phyloP scores from a whole-genome alignment of 2,329 filamentous ascomycete genomes.

The Bipolaris cookei region DNA sequence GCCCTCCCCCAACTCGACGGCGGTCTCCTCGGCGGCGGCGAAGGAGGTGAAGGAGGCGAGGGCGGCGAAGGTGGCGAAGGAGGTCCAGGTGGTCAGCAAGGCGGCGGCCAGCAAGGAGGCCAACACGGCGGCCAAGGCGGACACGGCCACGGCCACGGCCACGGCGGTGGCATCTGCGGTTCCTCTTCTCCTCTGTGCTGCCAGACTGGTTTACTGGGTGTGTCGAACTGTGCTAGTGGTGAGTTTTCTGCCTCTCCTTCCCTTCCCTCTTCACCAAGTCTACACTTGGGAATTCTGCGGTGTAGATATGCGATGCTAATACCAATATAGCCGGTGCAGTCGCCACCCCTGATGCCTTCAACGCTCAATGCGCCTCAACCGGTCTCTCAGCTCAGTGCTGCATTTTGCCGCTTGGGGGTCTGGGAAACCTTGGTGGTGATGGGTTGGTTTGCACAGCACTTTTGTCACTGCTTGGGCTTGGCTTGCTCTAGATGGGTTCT shows the following conservation, averaged over 20 bases:
- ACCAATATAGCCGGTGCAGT: constrained; percentile 14
- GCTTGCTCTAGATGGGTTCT: too few relatives aligned
- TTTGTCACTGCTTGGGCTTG: too few relatives aligned
- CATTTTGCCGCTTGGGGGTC: constrained; percentile 10
- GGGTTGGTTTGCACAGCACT: constrained; percentile 23
- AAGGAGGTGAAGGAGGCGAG: not conserved
- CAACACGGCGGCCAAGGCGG: not conserved
- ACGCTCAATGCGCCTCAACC: constrained; percentile 19
- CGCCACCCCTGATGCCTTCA: constrained; percentile 18
- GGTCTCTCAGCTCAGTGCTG: constrained; percentile 29
- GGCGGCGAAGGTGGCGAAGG: not conserved
- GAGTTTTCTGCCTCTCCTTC: not conserved
- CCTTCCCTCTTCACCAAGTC: too few relatives aligned
- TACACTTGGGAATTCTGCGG: not conserved
- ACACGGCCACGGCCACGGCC: not conserved
- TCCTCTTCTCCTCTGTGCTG: constrained; percentile 26
- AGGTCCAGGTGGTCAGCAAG: not conserved
- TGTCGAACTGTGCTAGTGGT: constrained; percentile 29
- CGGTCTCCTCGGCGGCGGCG: not conserved
- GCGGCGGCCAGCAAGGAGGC: not conserved
- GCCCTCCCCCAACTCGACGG: constrained; percentile 13
- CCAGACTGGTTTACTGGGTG: constrained; percentile 25
- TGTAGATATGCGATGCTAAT: not conserved
- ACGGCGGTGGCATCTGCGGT: constrained; percentile 20
- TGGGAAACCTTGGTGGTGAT: constrained; percentile 10